These are phyloP conservation scores for Cladophialophora bantiana DNA, from an alignment of 2,329 filamentous ascomycete species.

Conservation along the genomic window DNA sequence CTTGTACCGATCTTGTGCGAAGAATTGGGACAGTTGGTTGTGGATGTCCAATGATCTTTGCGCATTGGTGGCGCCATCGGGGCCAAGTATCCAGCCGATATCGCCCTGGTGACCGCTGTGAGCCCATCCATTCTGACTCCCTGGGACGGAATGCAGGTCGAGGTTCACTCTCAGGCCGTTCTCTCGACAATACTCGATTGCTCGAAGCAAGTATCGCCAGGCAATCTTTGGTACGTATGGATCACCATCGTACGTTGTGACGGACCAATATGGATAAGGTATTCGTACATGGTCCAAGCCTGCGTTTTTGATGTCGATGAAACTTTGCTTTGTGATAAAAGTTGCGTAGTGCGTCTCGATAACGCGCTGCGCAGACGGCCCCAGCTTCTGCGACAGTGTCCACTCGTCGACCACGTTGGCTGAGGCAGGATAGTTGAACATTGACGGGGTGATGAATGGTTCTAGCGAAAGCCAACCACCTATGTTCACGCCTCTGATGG, in stretches of 20 bases:
- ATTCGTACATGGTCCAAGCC: constrained; percentile 98
- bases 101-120: constrained; percentile 83
- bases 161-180: constrained; percentile 92
- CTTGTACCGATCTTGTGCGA: constrained; percentile 89
- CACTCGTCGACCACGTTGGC: constrained; percentile 85
- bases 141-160: constrained; percentile 88
- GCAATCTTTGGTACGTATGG: constrained; percentile 86
- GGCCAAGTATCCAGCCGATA: constrained; percentile 92
- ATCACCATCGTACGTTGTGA: constrained; percentile 82
- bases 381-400: constrained; percentile 76
- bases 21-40: constrained; percentile 86
- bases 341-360: constrained; percentile 88
- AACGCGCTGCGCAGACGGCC: constrained; percentile 65
- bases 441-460: constrained; percentile 92
- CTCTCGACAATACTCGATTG: constrained; percentile 91
- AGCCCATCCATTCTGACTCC: constrained; percentile 97
- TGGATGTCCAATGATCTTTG: constrained; percentile 87
- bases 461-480: constrained; percentile 95
- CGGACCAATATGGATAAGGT: constrained; percentile 93
- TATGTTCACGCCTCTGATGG: constrained; percentile 88
- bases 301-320: constrained; percentile 81
- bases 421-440: constrained; percentile 72
- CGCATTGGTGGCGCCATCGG: constrained; percentile 77
- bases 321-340: constrained; percentile 85
- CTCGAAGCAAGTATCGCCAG: constrained; percentile 92